Evolutionary conservation across 306 rosid genomes (phyloP), one percentile per base, ranked within the genome.

Genomic region (Cicer pinnatifidum): DNA sequence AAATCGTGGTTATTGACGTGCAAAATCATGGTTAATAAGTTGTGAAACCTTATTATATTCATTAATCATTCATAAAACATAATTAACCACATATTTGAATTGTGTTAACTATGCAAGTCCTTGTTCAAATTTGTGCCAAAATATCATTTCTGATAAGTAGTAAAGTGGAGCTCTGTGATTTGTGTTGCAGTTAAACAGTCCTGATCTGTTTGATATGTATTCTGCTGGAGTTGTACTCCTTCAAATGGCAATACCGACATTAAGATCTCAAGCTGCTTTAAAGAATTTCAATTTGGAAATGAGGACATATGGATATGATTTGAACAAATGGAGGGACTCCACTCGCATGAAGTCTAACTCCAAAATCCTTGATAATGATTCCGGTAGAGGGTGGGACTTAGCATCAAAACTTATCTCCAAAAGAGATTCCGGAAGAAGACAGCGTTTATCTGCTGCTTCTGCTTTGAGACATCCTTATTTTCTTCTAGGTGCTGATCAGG

Each of bases 171-270:
- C 48, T 76, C 9, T 82, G 62, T 58, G 60, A 67, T 72, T 80
- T 46, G 57, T 79, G 59, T 81, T 86, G 85, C 90, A 94, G 97
- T 84, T 95, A 75, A 95, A 91, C 83, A 84, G 96, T 81, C 99
- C 97, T 50, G 99, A 91, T 81, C 83, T 94, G 71, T 91, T 94
- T 81, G 97, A 91, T 76, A 91, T 82, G 91, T 94, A 91, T 83
- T 94, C 97, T 13, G 95, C 90, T 73, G 99, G 99, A 45, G 89
- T 91, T 75, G 97, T 95, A 67, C 95, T 95, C 41, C 9, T 95
- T 77, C 97, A 95, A 88, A 90, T 91, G 96, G 95, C 99, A 69
- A 78, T 95, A 79, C 99, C 97, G 51, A 62, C 73, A 53, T 81
- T 95, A 78, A 90, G 97, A 77, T 84, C 93, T 62, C 35, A 86